These are phyloP conservation scores for Globisporangium iwayamae DNA, from an alignment of 352 stramenopile genomes.

Conservation along the genomic window DNA sequence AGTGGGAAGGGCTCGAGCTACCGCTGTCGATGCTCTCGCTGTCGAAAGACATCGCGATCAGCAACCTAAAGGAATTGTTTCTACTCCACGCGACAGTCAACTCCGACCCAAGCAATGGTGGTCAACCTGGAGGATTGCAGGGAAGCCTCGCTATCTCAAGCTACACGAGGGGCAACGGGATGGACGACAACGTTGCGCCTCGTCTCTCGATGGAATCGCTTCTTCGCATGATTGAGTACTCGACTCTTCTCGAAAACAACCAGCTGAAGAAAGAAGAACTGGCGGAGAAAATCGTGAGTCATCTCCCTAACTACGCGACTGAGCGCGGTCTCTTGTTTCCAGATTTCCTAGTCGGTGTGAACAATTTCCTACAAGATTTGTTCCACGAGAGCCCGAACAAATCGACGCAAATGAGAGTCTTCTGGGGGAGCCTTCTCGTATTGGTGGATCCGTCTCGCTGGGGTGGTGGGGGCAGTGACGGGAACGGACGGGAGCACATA, in stretches of 20 bases:
- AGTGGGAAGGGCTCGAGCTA: constrained; percentile 45
- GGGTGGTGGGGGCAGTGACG: not conserved
- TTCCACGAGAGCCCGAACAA: constrained; percentile 28
- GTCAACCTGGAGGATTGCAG: not conserved
- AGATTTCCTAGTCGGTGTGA: constrained; percentile 52
- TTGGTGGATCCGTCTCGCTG: constrained; percentile 23
- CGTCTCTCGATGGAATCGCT: constrained; percentile 40
- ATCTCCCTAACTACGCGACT: constrained; percentile 42
- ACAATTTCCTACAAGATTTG: constrained; percentile 36
- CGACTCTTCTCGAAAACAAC: constrained; percentile 35
- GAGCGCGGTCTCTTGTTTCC: constrained; percentile 48
- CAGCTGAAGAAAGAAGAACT: constrained; percentile 29
- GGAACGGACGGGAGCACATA: constrained; percentile 9
- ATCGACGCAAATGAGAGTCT: constrained; percentile 37
- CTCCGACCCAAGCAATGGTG: not conserved
- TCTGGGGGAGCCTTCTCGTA: constrained; percentile 50
- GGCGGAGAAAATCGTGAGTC: constrained; percentile 19
- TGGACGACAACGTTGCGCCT: constrained; percentile 12
- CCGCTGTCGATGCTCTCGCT: constrained; percentile 45
- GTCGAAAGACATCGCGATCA: constrained; percentile 48
- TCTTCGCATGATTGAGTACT: constrained; percentile 45
- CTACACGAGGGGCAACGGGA: constrained; percentile 1
- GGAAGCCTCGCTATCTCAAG: not conserved
- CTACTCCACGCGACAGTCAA: constrained; percentile 29
- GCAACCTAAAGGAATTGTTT: constrained; percentile 53